A percentile compares a stretch with the other conserved stretches of the same genome.
Conservation (phyloP, 2,329 filamentous ascomycete species). For the Xylariomycetidae sp. region DNA sequence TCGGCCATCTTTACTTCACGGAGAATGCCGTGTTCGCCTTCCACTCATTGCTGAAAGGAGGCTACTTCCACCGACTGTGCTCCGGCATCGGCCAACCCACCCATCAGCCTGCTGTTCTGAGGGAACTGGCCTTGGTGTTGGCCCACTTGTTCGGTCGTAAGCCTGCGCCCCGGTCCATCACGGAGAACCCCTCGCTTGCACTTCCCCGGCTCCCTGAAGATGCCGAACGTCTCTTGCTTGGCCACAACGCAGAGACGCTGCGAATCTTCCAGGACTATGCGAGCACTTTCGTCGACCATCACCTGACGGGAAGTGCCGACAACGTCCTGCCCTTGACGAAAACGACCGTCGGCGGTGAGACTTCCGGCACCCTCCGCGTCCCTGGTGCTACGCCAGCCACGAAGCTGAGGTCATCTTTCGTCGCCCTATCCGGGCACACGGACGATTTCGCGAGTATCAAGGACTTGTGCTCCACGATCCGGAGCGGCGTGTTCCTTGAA, state of each 20-base stretch:
- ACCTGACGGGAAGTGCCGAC: slow-evolving; percentile 47
- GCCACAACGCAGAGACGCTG: slow-evolving; percentile 61
- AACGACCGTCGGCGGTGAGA: slow-evolving; percentile 7
- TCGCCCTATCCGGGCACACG: slow-evolving; percentile 61
- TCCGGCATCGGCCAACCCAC: slow-evolving; percentile 45
- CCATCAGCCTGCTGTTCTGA: slow-evolving; percentile 28
- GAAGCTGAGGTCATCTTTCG: slow-evolving; percentile 59
- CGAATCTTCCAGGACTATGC: slow-evolving; percentile 64
- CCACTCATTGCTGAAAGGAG: slow-evolving; percentile 64
- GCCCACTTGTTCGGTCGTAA: slow-evolving; percentile 64
- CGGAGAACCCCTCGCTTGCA: slow-evolving; percentile 57
- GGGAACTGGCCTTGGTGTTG: slow-evolving; percentile 57
- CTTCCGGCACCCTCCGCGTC: slow-evolving; percentile 3
- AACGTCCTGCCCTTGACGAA: slow-evolving; percentile 51
- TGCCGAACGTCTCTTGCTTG: slow-evolving; percentile 49
- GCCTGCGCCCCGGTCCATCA: slow-evolving; percentile 39
- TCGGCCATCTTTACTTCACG: slow-evolving; percentile 70
- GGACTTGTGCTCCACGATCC: slow-evolving; percentile 60
- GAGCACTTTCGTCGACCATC: slow-evolving; percentile 60
- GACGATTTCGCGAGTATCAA: slow-evolving; percentile 60
- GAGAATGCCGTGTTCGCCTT: slow-evolving; percentile 73
- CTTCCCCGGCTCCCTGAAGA: slow-evolving; percentile 56
- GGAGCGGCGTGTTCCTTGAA: slow-evolving; percentile 68
- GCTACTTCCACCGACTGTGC: slow-evolving; percentile 62
- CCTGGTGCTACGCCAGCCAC: slow-evolving; percentile 7